phyloP scores from a whole-genome alignment of 1,139 yeast species.

The Geotrichum macrosporum region DNA sequence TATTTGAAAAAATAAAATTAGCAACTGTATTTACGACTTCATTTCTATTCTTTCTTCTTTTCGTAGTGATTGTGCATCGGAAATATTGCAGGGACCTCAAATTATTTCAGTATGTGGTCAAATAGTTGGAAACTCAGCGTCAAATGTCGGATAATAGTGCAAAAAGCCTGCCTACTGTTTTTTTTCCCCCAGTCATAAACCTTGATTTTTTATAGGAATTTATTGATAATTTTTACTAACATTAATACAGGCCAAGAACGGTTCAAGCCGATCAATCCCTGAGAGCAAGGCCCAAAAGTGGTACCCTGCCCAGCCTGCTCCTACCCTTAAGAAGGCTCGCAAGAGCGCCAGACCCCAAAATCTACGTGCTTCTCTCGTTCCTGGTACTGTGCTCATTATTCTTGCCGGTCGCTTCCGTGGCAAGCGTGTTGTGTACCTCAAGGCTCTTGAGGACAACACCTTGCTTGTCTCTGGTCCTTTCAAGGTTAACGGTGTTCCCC shows the following conservation, averaged over 20 bases:
- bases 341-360: constrained; percentile 92
- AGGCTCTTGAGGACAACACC: constrained; percentile 98
- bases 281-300: constrained; percentile 69
- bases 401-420: constrained; percentile 99
- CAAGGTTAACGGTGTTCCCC: constrained; percentile 99
- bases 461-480: constrained; percentile 98
- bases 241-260: constrained; percentile 18
- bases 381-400: constrained; percentile 97
- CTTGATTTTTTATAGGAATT: too few species aligned
- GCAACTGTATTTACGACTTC: too few species aligned
- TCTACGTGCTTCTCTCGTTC: constrained; percentile 94
- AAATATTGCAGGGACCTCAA: too few species aligned
- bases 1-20: too few species aligned
- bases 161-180: too few species aligned
- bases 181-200: too few species aligned
- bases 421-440: constrained; percentile 98
- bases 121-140: too few species aligned
- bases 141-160: too few species aligned
- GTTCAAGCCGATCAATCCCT: constrained; percentile 23
- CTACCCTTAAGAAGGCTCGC: constrained; percentile 57
- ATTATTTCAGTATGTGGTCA: too few species aligned
- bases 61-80: too few species aligned
- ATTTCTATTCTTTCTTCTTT: too few species aligned
- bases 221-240: constrained; percentile 5
- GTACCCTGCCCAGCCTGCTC: constrained; percentile 91